Evolutionary conservation across 2,329 filamentous ascomycete species (phyloP), one percentile per base, ranked within the genome.

Genomic region (Cladosporium sp.): DNA sequence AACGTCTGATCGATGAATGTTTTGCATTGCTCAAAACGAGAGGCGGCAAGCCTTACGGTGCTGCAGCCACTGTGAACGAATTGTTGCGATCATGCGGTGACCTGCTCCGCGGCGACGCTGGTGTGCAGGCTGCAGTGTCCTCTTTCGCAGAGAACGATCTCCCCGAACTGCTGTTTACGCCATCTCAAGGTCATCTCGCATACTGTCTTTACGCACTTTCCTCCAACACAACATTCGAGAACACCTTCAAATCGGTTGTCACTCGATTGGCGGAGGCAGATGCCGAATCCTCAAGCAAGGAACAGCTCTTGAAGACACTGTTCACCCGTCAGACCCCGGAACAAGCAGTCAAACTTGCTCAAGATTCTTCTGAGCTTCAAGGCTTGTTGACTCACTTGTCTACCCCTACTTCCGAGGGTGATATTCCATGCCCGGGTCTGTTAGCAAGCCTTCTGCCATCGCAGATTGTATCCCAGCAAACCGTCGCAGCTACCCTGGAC

Each of bases 1-100:
- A 66, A 6, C 67, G 67, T 4, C 63, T 81, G 29, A 58, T 79
- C n/a, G 59, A 69, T 7, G 69, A 72, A 49, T 76, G 78, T 43
- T 60, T 82, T 9, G 62, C 73, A 29, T 64, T 78, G 0, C 60
- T 84, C 8, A 70, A 69, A 33, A 69, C 69, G 25, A 69, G 81
- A 29, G 79, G 83, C 57, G 83, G 83, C 11, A 85, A 85, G 59
- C 82, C 82, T 2, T 86, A 83, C 60, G 79, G 80, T n/a, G 80
- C 81, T 41, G 79, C 81, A 16, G 77, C 73, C 7, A 71, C 78
- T 4, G 61, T 85, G n/a, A 74, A 80, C 51, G 70, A 75, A 51
- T 69, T 79, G 15, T 59, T 82, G 20, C 67, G 69, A 20, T 68
- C 68, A 9, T 69, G 72, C 42, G 70, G 71, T 1, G 55, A 64